Percentiles rank a stretch among this genome's conserved stretches.
These are phyloP conservation scores for Cryptomeria japonica DNA, from an alignment of 75 land plant species.

Conservation along the genomic window DNA sequence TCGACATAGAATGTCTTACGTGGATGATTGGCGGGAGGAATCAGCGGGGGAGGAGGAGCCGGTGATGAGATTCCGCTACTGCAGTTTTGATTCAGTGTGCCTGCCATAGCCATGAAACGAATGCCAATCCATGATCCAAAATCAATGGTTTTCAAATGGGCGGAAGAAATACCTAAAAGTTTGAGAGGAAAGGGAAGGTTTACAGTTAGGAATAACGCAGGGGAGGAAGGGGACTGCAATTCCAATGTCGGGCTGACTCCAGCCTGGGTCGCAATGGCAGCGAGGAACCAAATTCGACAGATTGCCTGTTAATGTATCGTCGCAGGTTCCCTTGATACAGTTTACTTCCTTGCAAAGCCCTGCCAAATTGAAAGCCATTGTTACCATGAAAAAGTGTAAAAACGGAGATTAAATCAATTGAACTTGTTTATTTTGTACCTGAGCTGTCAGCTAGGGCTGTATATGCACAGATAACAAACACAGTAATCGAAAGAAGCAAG, in stretches of 20 bases:
- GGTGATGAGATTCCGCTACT: too few species aligned
- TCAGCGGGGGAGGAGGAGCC: too few species aligned
- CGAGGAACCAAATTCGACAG: not conserved
- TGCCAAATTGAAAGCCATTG: not conserved
- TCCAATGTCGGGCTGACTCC: not conserved
- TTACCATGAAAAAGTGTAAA: not conserved
- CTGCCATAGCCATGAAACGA: not conserved
- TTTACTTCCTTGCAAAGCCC: not conserved
- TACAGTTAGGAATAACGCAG: conserved; percentile 14
- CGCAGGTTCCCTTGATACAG: conserved; percentile 1
- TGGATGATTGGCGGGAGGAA: too few species aligned
- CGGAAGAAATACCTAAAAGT: too few species aligned
- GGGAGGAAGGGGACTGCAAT: not conserved
- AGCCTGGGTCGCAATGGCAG: not conserved
- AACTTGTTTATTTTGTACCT: not conserved
- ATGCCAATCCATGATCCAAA: too few species aligned
- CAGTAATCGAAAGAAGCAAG: not conserved
- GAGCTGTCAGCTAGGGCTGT: not conserved
- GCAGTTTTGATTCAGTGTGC: conserved; percentile 22
- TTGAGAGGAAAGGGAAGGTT: not conserved
- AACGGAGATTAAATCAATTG: not conserved
- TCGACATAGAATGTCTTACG: too few species aligned
- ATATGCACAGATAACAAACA: not conserved
- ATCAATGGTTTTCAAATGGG: too few species aligned
- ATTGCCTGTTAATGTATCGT: too few species aligned